phyloP scores from a whole-genome alignment of 176 grass and related monocot genomes.

The Triticum urartu region DNA sequence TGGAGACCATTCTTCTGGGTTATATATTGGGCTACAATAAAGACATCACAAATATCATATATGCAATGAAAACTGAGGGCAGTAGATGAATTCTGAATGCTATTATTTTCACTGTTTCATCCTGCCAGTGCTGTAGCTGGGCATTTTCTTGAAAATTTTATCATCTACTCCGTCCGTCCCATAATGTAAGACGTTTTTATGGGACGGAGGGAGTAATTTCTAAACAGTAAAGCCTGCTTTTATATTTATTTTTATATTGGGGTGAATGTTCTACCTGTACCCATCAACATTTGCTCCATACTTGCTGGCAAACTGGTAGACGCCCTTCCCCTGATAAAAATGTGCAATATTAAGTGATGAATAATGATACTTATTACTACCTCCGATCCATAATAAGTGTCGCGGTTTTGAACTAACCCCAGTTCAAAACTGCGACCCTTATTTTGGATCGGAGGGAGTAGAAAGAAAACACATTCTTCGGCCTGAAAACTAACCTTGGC shows the following conservation, averaged over 20 bases:
- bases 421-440: too few relatives aligned
- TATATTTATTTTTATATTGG: not conserved
- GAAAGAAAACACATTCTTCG: not conserved
- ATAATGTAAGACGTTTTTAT: too few relatives aligned
- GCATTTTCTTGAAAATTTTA: not conserved
- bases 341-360: not conserved
- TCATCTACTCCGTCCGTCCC: not conserved
- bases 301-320: conserved; percentile 77
- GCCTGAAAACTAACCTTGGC: conserved; percentile 39
- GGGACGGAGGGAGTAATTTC: not conserved
- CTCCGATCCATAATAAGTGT: too few relatives aligned
- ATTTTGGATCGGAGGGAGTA: too few relatives aligned
- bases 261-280: conserved; percentile 36
- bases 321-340: conserved; percentile 61
- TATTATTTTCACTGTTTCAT: not conserved
- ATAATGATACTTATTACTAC: not conserved
- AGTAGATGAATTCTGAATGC: not conserved
- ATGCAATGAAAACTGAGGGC: not conserved
- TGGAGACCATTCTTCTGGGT: conserved; percentile 70
- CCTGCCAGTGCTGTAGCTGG: not conserved
- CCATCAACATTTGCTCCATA: conserved; percentile 93
- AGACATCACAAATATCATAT: not conserved
- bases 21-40: conserved; percentile 72
- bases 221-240: not conserved
- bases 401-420: too few relatives aligned